Conservation (phyloP, 2,329 filamentous ascomycete species). For the Xylaria sp. region DNA sequence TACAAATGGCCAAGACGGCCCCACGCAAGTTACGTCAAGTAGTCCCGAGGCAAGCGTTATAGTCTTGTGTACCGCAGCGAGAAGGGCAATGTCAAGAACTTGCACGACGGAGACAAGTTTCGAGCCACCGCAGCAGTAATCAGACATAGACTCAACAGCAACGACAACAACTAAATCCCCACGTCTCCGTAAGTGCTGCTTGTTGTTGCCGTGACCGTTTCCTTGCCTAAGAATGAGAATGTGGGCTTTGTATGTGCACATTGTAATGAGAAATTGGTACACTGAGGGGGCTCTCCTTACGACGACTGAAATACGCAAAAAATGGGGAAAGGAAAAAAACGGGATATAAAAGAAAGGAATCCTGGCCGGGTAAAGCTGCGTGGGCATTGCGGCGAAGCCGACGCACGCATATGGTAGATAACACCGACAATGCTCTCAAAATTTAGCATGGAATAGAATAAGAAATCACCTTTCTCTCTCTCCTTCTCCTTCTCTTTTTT, state of each 20-base stretch:
- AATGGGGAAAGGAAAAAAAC: neutral
- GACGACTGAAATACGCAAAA: neutral
- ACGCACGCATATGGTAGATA: too few species aligned
- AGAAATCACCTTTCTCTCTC: too few species aligned
- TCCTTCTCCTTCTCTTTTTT: too few species aligned
- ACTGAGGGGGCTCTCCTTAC: too few species aligned
- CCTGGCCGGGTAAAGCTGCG: too few species aligned
- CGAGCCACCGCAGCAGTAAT: slow-evolving; percentile 6
- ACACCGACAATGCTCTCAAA: too few species aligned
- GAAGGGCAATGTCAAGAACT: slow-evolving; percentile 3
- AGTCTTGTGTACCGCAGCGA: neutral
- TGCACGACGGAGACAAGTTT: neutral
- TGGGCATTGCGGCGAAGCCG: too few species aligned
- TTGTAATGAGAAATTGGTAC: neutral
- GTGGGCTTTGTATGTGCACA: neutral
- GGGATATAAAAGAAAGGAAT: too few species aligned
- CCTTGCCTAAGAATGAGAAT: too few species aligned
- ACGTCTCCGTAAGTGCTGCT: slow-evolving; percentile 13
- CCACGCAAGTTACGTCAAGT: neutral
- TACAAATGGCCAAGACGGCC: neutral
- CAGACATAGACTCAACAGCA: slow-evolving; percentile 21
- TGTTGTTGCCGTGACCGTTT: neutral
- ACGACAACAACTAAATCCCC: neutral
- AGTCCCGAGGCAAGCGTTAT: slow-evolving; percentile 15
- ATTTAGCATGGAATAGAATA: too few species aligned